Evolutionary conservation across 495 filamentous ascomycete genomes (phyloP).

Genomic region (Tetracladium setigerum): DNA sequence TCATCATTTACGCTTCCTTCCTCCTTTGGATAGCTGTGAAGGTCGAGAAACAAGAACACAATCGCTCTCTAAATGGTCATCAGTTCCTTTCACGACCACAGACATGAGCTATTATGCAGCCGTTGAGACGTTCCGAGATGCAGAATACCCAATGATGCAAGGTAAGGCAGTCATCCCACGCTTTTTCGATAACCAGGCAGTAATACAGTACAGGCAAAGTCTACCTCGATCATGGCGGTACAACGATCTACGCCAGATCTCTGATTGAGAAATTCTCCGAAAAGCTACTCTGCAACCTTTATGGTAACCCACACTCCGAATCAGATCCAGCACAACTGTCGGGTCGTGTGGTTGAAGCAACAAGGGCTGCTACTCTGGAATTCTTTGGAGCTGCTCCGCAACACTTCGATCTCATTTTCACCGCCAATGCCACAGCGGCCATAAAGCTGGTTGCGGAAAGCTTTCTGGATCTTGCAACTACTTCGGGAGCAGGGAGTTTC

Average conservation of each 20-base stretch:
- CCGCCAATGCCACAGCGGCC: constrained; percentile 59
- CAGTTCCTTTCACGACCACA: no score
- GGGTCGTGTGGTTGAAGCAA: constrained; percentile 49
- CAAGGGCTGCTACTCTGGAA: constrained; percentile 47
- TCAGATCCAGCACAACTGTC: constrained; percentile 57
- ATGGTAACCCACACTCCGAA: constrained; percentile 71
- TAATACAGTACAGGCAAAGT: constrained; percentile 21
- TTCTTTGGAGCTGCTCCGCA: constrained; percentile 58
- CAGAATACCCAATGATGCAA: constrained; percentile 36
- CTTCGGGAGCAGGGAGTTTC: constrained; percentile 39
- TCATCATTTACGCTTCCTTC: no score
- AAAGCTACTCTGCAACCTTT: constrained; percentile 50
- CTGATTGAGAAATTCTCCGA: constrained; percentile 49
- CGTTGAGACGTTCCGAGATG: constrained; percentile 28
- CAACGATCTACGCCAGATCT: constrained; percentile 63
- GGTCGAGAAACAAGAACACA: no score
- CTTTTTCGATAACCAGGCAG: background rate
- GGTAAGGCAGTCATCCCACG: constrained; percentile 17
- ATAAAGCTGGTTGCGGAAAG: constrained; percentile 64
- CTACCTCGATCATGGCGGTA: constrained; percentile 71
- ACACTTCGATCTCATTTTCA: constrained; percentile 63
- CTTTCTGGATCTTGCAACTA: constrained; percentile 45
- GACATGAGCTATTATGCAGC: constrained; percentile 6
- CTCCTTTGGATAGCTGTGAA: no score
- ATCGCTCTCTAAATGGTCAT: no score